phyloP scores from a whole-genome alignment of 164 flowering plant genomes.

The Liquidambar formosana region DNA sequence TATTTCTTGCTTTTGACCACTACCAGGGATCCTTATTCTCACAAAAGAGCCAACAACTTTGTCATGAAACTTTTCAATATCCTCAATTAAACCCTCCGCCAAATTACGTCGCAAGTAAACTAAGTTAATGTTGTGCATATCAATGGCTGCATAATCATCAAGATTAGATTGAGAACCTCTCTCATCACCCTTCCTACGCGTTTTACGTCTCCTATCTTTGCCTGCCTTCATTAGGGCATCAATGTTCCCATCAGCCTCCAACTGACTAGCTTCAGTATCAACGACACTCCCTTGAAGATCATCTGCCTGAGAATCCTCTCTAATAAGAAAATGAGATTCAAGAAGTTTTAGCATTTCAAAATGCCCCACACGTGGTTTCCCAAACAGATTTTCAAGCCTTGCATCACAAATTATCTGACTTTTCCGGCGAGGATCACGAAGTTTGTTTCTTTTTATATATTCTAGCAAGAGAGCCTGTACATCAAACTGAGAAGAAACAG shows the following conservation, averaged over 20 bases:
- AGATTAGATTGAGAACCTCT: constrained; percentile 61
- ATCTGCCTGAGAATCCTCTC: constrained; percentile 60
- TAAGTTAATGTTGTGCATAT: constrained; percentile 81
- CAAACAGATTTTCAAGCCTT: constrained; percentile 75
- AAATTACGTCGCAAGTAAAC: constrained; percentile 77
- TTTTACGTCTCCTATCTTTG: constrained; percentile 65
- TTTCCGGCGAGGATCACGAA: constrained; percentile 85
- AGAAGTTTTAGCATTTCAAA: constrained; percentile 97
- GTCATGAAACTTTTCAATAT: constrained; percentile 61
- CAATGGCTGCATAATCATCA: constrained; percentile 94
- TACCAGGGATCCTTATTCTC: constrained; percentile 83
- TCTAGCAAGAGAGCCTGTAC: constrained; percentile 82
- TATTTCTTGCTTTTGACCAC: constrained; percentile 82
- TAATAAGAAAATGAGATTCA: constrained; percentile 75
- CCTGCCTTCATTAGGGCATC: constrained; percentile 39
- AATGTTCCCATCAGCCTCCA: constrained; percentile 54
- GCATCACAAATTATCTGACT: constrained; percentile 89
- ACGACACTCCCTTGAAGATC: constrained; percentile 61
- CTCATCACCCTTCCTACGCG: constrained; percentile 57
- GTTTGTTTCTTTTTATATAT: constrained; percentile 80
- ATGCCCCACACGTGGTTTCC: constrained; percentile 87
- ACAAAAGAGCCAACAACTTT: constrained; percentile 87
- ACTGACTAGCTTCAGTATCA: constrained; percentile 58
- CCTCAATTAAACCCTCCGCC: constrained; percentile 79
- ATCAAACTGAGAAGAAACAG: constrained; percentile 75